Percentiles rank a stretch among this genome's conserved stretches.
These are phyloP conservation scores for Penicillium alfredii DNA, from an alignment of 495 filamentous ascomycete genomes.

Conservation along the genomic window DNA sequence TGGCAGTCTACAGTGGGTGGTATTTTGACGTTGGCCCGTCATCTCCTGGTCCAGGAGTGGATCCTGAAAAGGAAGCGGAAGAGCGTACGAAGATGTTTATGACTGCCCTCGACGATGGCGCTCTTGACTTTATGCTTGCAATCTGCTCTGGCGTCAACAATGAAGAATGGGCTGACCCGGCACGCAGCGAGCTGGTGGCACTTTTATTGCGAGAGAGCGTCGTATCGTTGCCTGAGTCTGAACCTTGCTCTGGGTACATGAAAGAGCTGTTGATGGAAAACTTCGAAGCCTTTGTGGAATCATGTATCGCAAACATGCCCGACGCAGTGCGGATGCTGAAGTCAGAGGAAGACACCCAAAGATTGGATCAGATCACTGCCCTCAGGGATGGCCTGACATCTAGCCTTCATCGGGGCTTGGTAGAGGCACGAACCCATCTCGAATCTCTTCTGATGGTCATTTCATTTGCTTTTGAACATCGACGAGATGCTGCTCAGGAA, in stretches of 20 bases:
- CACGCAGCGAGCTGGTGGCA: constrained; percentile 63
- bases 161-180: constrained; percentile 76
- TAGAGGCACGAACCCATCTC: constrained; percentile 62
- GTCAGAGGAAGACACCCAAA: constrained; percentile 81
- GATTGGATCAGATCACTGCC: constrained; percentile 57
- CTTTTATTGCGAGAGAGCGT: constrained; percentile 74
- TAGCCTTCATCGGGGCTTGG: constrained; percentile 39
- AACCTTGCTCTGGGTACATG: constrained; percentile 57
- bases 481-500: constrained; percentile 71
- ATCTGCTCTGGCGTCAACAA: constrained; percentile 70
- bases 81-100: constrained; percentile 64
- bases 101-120: constrained; percentile 78
- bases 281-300: constrained; percentile 79
- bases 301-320: constrained; percentile 90
- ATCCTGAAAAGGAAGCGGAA: constrained; percentile 59
- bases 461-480: constrained; percentile 80
- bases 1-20: constrained; percentile 86
- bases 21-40: constrained; percentile 64
- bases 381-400: constrained; percentile 44
- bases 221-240: constrained; percentile 54
- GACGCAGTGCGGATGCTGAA: constrained; percentile 82
- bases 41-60: constrained; percentile 47
- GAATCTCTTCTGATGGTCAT: constrained; percentile 91
- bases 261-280: constrained; percentile 66
- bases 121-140: constrained; percentile 83